Conservation (phyloP, 352 stramenopile species). For the Blastocystis hominis region DNA sequence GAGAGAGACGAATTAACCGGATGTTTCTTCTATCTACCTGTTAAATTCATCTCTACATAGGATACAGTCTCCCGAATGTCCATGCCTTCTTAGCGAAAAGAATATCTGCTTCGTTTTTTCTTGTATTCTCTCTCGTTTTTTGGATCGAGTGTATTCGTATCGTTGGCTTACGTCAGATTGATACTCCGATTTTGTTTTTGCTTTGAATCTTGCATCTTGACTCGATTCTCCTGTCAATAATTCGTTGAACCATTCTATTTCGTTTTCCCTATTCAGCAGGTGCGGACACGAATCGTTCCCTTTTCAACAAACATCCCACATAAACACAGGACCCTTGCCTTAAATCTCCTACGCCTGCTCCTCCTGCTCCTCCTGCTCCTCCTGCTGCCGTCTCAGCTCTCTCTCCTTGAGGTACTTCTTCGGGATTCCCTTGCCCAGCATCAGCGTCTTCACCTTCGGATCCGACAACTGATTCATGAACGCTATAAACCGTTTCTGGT, state of each 20-base stretch:
- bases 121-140: too few relatives aligned
- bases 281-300: too few relatives aligned
- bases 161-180: too few relatives aligned
- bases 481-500: slow-evolving; percentile 77
- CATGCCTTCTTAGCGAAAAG: neutral
- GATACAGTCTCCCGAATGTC: neutral
- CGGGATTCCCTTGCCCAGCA: slow-evolving; percentile 27
- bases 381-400: neutral
- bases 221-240: too few relatives aligned
- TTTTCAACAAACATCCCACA: too few relatives aligned
- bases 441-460: slow-evolving; percentile 26
- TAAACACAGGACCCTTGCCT: too few relatives aligned
- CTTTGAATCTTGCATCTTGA: too few relatives aligned
- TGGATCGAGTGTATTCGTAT: too few relatives aligned
- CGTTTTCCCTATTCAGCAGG: too few relatives aligned
- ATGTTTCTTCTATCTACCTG: slow-evolving; percentile 18
- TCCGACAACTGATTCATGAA: slow-evolving; percentile 65
- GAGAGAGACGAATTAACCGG: neutral
- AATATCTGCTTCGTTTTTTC: too few relatives aligned
- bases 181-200: too few relatives aligned
- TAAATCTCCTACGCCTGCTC: neutral
- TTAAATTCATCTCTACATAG: neutral
- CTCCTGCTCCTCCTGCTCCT: neutral
- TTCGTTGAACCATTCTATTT: too few relatives aligned
- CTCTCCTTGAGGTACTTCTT: slow-evolving; percentile 44